Evolutionary conservation across 2,329 filamentous ascomycete genomes (phyloP).

Genomic region (Xylariaceae sp.): DNA sequence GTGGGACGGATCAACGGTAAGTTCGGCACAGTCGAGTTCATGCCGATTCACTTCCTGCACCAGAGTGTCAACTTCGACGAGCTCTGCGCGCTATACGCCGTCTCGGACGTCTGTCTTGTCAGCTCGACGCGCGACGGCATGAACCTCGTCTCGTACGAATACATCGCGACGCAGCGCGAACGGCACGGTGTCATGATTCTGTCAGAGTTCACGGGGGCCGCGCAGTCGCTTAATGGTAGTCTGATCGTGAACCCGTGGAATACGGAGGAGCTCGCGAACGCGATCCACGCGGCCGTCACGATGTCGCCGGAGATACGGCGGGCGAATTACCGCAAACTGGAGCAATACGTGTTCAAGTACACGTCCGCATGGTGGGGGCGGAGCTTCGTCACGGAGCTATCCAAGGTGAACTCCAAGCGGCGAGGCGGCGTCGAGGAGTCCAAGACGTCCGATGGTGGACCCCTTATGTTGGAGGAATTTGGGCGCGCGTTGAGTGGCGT

Average conservation of each 20-base stretch:
- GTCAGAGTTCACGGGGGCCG: conserved; percentile 93
- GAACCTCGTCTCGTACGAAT: conserved; percentile 98
- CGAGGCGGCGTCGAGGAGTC: conserved; percentile 23
- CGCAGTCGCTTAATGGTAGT: conserved; percentile 87
- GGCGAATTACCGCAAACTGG: conserved; percentile 83
- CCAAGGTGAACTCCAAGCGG: conserved; percentile 37
- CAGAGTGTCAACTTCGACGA: conserved; percentile 94
- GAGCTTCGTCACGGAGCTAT: conserved; percentile 82
- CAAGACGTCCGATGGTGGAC: conserved; percentile 16
- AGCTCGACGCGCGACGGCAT: conserved; percentile 97
- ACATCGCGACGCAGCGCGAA: conserved; percentile 88
- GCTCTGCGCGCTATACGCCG: conserved; percentile 85
- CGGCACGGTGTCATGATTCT: conserved; percentile 91
- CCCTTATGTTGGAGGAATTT: conserved; percentile 21
- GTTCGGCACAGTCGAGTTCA: conserved; percentile 96
- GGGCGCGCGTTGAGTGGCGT: conserved; percentile 26
- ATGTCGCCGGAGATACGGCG: conserved; percentile 87
- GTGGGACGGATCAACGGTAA: conserved; percentile 96
- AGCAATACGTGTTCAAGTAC: conserved; percentile 95
- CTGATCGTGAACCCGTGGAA: conserved; percentile 98
- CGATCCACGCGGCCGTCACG: conserved; percentile 92
- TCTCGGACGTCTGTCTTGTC: conserved; percentile 87
- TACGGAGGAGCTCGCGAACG: conserved; percentile 87
- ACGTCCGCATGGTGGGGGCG: conserved; percentile 96
- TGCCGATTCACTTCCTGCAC: conserved; percentile 98